Conservation (phyloP, 1,139 yeast species). For the Pichia sp. region DNA sequence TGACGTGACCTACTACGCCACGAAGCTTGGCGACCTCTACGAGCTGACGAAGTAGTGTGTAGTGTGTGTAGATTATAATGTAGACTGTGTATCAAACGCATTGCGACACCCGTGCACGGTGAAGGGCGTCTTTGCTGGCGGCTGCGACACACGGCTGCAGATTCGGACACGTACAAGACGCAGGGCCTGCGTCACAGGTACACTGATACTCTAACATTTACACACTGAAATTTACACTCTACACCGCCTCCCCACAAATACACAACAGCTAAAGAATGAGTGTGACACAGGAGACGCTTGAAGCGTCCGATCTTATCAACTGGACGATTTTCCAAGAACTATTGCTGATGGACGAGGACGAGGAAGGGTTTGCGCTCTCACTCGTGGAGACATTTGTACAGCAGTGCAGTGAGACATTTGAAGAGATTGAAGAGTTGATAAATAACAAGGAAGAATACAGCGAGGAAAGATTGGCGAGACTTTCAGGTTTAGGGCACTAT, state of each 20-base stretch:
- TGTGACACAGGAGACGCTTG: slow-evolving; percentile 25
- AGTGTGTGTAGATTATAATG: neutral
- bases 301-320: slow-evolving; percentile 59
- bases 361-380: slow-evolving; percentile 73
- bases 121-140: no score
- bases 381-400: slow-evolving; percentile 79
- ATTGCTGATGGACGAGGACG: slow-evolving; percentile 89
- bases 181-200: no score
- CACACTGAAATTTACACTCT: no score
- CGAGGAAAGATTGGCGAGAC: slow-evolving; percentile 43
- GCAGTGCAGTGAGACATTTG: slow-evolving; percentile 78
- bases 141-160: no score
- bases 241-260: no score
- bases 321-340: slow-evolving; percentile 87
- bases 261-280: no score
- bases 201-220: no score
- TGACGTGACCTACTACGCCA: slow-evolving; percentile 63
- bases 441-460: slow-evolving; percentile 21
- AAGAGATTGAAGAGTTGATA: slow-evolving; percentile 47
- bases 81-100: neutral
- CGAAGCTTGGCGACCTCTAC: slow-evolving; percentile 67
- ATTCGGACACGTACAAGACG: no score
- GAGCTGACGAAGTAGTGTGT: slow-evolving; percentile 35
- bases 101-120: neutral
- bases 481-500: slow-evolving; percentile 82